Percentiles rank a stretch among this genome's conserved stretches.
phyloP scores from a whole-genome alignment of 1,139 yeast species.

The Candida tetrigidarum region DNA sequence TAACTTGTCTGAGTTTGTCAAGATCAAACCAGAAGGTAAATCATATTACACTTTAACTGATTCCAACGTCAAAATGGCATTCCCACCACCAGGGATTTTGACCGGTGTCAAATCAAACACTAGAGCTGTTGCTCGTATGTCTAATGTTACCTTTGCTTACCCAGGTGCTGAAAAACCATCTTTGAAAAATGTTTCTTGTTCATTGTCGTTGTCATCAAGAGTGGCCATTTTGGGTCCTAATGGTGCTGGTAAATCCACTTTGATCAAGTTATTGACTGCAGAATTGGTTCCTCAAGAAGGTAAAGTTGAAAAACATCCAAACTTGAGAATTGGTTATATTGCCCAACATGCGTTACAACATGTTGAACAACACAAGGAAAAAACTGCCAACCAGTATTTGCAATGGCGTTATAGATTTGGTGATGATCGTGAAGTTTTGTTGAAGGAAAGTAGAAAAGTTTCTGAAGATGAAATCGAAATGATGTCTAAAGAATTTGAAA shows the following conservation, averaged over 20 bases:
- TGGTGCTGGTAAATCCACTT: constrained; percentile 98
- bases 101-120: constrained; percentile 96
- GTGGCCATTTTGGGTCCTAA: constrained; percentile 97
- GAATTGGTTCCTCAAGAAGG: constrained; percentile 88
- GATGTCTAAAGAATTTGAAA: constrained; percentile 78
- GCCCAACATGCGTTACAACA: constrained; percentile 99
- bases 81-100: constrained; percentile 97
- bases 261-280: constrained; percentile 90
- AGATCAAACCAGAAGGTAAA: constrained; percentile 93
- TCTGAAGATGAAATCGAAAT: constrained; percentile 81
- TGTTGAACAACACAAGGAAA: constrained; percentile 95
- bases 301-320: constrained; percentile 96
- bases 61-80: constrained; percentile 92
- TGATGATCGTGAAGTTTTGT: constrained; percentile 94
- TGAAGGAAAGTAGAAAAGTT: constrained; percentile 91
- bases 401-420: constrained; percentile 99
- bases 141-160: constrained; percentile 83
- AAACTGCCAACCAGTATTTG: constrained; percentile 95
- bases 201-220: constrained; percentile 89
- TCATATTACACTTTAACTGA: constrained; percentile 96
- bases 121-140: constrained; percentile 92
- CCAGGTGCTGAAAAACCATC: constrained; percentile 92
- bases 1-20: constrained; percentile 89
- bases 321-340: constrained; percentile 96
- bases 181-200: constrained; percentile 76